Conservation (phyloP, 805 yeast species). For the Schwanniomyces pseudopolymorphus region DNA sequence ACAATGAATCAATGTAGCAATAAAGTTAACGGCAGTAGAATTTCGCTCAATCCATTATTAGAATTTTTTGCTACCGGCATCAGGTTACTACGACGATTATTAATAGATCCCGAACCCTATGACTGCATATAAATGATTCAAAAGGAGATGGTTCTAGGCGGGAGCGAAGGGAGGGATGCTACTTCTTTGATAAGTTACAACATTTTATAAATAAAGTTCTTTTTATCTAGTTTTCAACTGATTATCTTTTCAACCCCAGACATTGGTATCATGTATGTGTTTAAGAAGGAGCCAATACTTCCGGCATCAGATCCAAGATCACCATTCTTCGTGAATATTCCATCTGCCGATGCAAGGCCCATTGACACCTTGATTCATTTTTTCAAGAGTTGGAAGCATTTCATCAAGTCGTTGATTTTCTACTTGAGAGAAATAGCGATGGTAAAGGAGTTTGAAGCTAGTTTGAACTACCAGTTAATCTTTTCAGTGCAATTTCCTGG, state of each 20-base stretch:
- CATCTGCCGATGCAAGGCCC: constrained; percentile 37
- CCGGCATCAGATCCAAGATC: constrained; percentile 34
- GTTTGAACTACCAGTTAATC: constrained; percentile 37
- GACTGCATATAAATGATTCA: not conserved
- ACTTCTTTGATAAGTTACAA: not conserved
- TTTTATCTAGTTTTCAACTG: not conserved
- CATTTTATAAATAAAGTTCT: too few species aligned
- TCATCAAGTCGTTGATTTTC: constrained; percentile 34
- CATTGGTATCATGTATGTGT: not conserved
- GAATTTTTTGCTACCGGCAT: not conserved
- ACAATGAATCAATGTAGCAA: not conserved
- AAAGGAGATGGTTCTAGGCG: not conserved
- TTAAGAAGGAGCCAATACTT: constrained; percentile 20
- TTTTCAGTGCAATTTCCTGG: constrained; percentile 41
- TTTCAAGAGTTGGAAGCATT: constrained; percentile 42
- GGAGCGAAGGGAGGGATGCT: not conserved
- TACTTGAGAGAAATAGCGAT: constrained; percentile 45
- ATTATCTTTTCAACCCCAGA: not conserved
- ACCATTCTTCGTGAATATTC: constrained; percentile 41
- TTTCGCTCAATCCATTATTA: not conserved
- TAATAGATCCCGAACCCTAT: not conserved
- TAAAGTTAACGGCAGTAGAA: not conserved
- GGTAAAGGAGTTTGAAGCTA: constrained; percentile 46
- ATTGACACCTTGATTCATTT: constrained; percentile 36
- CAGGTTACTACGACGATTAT: not conserved